Percentiles rank a stretch among this genome's conserved stretches.
Evolutionary conservation across 2,329 filamentous ascomycete genomes (phyloP).

Genomic region (Aspergillus intermedius): DNA sequence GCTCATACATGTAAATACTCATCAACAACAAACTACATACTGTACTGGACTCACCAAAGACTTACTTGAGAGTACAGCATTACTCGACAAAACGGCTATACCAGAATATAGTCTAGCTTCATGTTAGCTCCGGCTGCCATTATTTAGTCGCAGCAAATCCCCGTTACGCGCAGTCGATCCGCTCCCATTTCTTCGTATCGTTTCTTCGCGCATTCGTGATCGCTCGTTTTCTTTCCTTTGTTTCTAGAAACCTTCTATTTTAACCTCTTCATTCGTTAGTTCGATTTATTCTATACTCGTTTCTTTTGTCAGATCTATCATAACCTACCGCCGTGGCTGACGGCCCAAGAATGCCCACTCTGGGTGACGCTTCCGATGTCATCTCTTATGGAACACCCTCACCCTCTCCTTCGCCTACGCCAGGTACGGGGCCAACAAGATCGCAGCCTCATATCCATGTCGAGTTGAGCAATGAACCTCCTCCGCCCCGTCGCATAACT

Average conservation of each 20-base stretch:
- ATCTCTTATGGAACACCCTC: slow-evolving; percentile 2
- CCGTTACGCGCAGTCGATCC: neutral
- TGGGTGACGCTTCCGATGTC: slow-evolving; percentile 5
- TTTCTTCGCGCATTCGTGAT: neutral
- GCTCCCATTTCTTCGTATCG: neutral
- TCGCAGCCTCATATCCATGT: slow-evolving; percentile 2
- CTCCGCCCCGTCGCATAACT: slow-evolving; percentile 13
- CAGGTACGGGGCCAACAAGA: slow-evolving; percentile 5
- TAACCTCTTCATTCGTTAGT: neutral
- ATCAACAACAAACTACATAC: no score
- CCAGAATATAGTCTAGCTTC: neutral
- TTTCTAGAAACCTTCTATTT: neutral
- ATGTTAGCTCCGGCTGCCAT: neutral
- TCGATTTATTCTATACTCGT: neutral
- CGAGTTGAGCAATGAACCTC: neutral
- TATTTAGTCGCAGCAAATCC: neutral
- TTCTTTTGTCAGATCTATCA: slow-evolving; percentile 1
- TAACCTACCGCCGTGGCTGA: neutral
- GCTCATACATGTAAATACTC: neutral
- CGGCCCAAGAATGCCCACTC: slow-evolving; percentile 3
- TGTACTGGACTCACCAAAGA: no score
- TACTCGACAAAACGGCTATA: no score
- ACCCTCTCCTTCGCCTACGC: slow-evolving; percentile 1
- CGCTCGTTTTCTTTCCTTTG: neutral
- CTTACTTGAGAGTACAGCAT: no score